Evolutionary conservation across 192 early-diverging fungal species (phyloP).

Genomic region (Coemansia sp.): DNA sequence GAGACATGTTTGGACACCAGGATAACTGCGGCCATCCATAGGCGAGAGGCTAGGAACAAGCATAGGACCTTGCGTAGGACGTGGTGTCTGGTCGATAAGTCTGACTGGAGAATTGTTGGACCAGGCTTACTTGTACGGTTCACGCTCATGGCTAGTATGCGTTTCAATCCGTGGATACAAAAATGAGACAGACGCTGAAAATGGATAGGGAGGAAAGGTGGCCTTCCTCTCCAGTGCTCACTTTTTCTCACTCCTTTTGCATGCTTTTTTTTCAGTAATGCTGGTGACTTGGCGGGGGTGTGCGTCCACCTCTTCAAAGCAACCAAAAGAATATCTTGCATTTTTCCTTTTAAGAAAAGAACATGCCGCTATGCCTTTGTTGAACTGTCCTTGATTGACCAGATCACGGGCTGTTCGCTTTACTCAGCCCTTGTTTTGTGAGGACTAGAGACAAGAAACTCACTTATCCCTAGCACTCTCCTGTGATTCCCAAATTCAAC

Average conservation of each 20-base stretch:
- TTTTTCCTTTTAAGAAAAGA: neutral
- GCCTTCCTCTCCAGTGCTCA: too few species aligned
- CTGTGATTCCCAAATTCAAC: too few species aligned
- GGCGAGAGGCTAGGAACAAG: too few species aligned
- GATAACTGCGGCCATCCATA: neutral
- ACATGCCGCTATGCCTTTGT: neutral
- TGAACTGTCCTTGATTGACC: neutral
- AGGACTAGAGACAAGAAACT: too few species aligned
- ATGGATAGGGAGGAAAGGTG: too few species aligned
- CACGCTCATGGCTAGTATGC: too few species aligned
- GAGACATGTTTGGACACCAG: neutral
- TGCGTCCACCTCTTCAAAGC: neutral
- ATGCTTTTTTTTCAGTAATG: neutral
- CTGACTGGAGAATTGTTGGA: neutral
- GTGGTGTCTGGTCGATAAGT: neutral
- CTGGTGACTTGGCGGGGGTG: neutral
- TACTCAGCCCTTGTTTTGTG: too few species aligned
- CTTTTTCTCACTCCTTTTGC: neutral
- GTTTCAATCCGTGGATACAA: too few species aligned
- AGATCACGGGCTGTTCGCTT: too few species aligned
- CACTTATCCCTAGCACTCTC: too few species aligned
- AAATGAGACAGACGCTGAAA: too few species aligned
- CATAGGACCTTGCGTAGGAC: neutral
- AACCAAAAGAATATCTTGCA: neutral
- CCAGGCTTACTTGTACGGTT: neutral